phyloP scores from a whole-genome alignment of 169 alveolate species.

The Eimeria brunetti region DNA sequence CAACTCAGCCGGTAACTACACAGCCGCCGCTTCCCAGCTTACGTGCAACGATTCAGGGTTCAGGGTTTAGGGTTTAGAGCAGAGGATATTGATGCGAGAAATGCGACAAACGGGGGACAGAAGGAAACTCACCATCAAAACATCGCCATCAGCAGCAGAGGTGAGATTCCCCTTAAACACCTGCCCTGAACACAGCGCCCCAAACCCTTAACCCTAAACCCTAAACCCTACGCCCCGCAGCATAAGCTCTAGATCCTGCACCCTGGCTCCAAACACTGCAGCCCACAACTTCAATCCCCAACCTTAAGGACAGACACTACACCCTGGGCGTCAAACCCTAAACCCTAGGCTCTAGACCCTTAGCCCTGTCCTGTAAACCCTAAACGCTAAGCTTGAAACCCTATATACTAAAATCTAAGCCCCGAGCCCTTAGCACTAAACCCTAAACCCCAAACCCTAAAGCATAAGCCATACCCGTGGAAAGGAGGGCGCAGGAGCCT shows the following conservation, averaged over 20 bases:
- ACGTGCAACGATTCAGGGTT: neutral
- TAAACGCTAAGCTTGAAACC: neutral
- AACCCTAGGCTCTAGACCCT: neutral
- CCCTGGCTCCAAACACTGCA: neutral
- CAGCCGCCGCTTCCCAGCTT: neutral
- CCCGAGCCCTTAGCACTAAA: neutral
- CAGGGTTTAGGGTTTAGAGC: neutral
- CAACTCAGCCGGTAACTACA: neutral
- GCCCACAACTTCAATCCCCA: neutral
- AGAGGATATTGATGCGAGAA: neutral
- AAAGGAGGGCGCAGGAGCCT: constrained; percentile 62
- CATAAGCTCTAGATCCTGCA: neutral
- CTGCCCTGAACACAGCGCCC: constrained; percentile 20
- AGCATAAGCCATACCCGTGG: constrained; percentile 43
- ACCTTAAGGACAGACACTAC: neutral
- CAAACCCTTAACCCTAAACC: constrained; percentile 16
- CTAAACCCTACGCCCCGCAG: neutral
- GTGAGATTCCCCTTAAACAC: neutral
- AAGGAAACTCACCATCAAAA: neutral
- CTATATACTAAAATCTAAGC: neutral
- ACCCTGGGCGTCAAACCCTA: neutral
- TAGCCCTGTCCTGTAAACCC: neutral
- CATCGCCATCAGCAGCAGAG: constrained; percentile 18
- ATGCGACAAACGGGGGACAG: neutral
- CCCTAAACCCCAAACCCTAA: constrained; percentile 26